Base-by-base conservation (phyloP, 176 grass and related monocot genomes). In the Avena sativa region DNA sequence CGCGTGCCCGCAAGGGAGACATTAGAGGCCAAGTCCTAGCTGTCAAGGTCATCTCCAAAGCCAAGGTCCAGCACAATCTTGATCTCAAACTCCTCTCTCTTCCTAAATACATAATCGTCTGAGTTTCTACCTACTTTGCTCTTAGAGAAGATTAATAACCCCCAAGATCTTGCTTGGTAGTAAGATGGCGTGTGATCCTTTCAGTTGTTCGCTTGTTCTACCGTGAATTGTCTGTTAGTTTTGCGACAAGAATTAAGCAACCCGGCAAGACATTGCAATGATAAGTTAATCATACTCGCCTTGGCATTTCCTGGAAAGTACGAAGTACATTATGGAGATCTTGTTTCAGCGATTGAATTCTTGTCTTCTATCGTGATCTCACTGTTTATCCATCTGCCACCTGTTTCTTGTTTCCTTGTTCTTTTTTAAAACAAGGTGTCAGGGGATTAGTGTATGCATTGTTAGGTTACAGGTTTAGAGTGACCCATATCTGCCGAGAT, bases 41-140 rank as follows among this genome's bases (percentile, higher is more conserved):
- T 49, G 91, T 95, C 83, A 99, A 99, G 91, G 92, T 99, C 86
- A 99, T 99, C 83, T 91, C 97, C 47, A 99, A 99, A 83, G 87
- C 94, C 58, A 99, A 97, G 97, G 97, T 99, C 50, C 85, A 44
- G 36, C 48, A 85, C 44, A 10, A 71, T 63, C 68, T 38, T 89
- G 64, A 92, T 92, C 86, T 82, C 86, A 19, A 50, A 23, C 75
- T 51, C 36, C 71, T 74, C 34, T 81, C 32, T 82, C 47, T 76
- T 67, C 38, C 68, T 67, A 17, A 83, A 83, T 23, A 60, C 62
- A n/a, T 20, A 49, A 73, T 83, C 65, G 74, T 81, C 82, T 17
- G 2, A 82, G 8, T 78, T 85, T 30, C 50, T 57, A 48, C 60
- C 16, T 40, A 14, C 51, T 77, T 64, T 8, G 23, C 46, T 85